Conservation (phyloP, 495 filamentous ascomycete genomes). For the Pseudotulostoma volvatum region DNA sequence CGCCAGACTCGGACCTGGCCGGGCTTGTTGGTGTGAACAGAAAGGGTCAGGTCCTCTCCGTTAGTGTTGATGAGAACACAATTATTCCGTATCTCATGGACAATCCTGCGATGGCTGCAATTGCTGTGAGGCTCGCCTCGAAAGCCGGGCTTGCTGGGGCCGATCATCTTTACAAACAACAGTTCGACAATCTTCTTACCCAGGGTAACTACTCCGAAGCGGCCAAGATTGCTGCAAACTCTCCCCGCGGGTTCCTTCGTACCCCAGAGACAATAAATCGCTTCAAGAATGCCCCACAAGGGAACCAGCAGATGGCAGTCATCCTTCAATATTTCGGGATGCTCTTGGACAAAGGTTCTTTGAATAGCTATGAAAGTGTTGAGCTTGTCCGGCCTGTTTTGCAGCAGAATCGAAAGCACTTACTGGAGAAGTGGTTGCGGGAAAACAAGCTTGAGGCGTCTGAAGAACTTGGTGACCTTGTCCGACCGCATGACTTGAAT, state of each 20-base stretch:
- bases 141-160: conserved; percentile 86
- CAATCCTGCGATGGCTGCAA: conserved; percentile 77
- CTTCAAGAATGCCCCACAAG: conserved; percentile 69
- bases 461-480: conserved; percentile 87
- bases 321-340: conserved; percentile 97
- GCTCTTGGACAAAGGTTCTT: conserved; percentile 80
- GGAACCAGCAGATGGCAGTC: conserved; percentile 64
- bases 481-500: conserved; percentile 72
- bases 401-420: conserved; percentile 81
- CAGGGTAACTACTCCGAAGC: conserved; percentile 69
- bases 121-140: conserved; percentile 92
- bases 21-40: conserved; percentile 93
- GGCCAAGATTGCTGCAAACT: conserved; percentile 91
- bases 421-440: conserved; percentile 93
- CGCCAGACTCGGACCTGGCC: conserved; percentile 62
- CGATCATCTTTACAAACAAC: conserved; percentile 82
- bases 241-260: conserved; percentile 84
- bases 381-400: conserved; percentile 88
- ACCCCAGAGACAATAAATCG: conserved; percentile 86
- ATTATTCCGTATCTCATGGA: conserved; percentile 88
- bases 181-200: conserved; percentile 72
- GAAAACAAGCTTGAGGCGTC: conserved; percentile 92
- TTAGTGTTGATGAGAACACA: conserved; percentile 77
- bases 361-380: conserved; percentile 86
- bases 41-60: conserved; percentile 88